Evolutionary conservation across 805 yeast species (phyloP), one percentile per base, ranked within the genome.

Genomic region (Wickerhamiella alocasiicola): DNA sequence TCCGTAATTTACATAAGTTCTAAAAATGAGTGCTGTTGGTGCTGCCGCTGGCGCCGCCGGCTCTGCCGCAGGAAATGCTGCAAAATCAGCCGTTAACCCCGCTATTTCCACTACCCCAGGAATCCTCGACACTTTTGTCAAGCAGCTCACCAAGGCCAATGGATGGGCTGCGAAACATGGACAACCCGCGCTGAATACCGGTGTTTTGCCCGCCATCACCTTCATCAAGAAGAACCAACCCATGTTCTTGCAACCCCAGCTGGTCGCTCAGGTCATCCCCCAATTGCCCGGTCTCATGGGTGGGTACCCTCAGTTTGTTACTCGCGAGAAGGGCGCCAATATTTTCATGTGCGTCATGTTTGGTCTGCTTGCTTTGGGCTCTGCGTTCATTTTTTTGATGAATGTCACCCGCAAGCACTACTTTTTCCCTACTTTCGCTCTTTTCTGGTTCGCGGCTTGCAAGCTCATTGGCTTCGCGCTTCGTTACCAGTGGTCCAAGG

Each of bases 391-490:
- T 12, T 77, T 74, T 51, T 21, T 55, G 6, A 57, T 66, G 28
- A 74, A 80, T 55, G 55, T 49, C 40, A 46, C 61, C 4, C 61
- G 81, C 49, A 77, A 77, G 2, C 87, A 80, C 57, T 63, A 66
- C 46, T 79, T 79, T 54, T 69, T 67, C 62, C 53, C 74, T 13
- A 62, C 74, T 3, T 49, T 76, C 11, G 74, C 71, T 2, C 68
- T 77, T 52, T 65, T 67, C 1, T 63, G 71, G 47, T 77, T 76
- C 55, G 66, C 74, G 43, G 43, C 67, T 2, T 47, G 73, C 52
- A 66, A 78, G 56, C 58, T 70, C 46, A 47, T 78, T 28, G 87
- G 85, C 1, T 80, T 66, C 52, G 68, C 70, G 1, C 48, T 74
- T 44, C 65, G 88, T 53, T 58, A 72, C 29, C 61, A 57, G 9